Evolutionary conservation across 371 early-diverging fungal genomes (phyloP).

Genomic region (Rhizopus arrhizus): DNA sequence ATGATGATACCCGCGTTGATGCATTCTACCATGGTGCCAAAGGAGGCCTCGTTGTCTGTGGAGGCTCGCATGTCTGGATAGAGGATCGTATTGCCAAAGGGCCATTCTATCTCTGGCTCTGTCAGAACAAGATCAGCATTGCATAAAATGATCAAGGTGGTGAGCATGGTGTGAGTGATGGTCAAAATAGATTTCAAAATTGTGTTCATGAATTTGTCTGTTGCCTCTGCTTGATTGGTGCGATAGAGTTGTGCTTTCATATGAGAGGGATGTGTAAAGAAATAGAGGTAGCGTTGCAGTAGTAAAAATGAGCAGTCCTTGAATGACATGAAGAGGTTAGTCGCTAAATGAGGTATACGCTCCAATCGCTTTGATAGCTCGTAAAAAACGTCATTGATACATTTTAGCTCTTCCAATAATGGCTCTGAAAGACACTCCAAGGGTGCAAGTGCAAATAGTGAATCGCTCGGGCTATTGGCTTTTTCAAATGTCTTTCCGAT

Average conservation of each 20-base stretch:
- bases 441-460: constrained; percentile 32
- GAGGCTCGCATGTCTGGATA: constrained; percentile 29
- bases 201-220: constrained; percentile 18
- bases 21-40: constrained; percentile 41
- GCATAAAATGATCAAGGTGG: constrained; percentile 30
- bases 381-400: constrained; percentile 41
- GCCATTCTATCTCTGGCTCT: constrained; percentile 28
- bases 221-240: constrained; percentile 32
- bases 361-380: constrained; percentile 29
- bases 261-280: constrained; percentile 46
- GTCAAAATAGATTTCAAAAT: constrained; percentile 5
- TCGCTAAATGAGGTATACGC: constrained; percentile 23
- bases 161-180: constrained; percentile 19
- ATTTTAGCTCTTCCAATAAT: constrained; percentile 42
- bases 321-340: constrained; percentile 34
- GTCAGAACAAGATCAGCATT: constrained; percentile 28
- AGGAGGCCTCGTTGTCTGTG: constrained; percentile 20
- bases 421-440: constrained; percentile 41
- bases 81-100: constrained; percentile 42
- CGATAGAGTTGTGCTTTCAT: constrained; percentile 50
- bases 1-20: constrained; percentile 27
- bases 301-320: constrained; percentile 38
- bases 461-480: constrained; percentile 33
- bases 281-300: constrained; percentile 46
- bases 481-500: constrained; percentile 37